Conservation (phyloP, 176 grass and related monocot genomes). For the Zea mays region Zm-B73-REFERENCE-NAM-5.0 NC_050101.1:149225501-149226000, state of each 20-base stretch:
- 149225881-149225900: constrained; percentile 18
- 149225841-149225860: constrained; percentile 59
- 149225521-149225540: constrained; percentile 75
- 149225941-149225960: not conserved
- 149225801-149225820: constrained; percentile 65
- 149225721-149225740: constrained; percentile 62
- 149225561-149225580: constrained; percentile 62
- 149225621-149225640: constrained; percentile 86
- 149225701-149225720: constrained; percentile 37
- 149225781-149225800: constrained; percentile 50
- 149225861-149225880: constrained; percentile 38
- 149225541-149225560: constrained; percentile 65
- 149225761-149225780: constrained; percentile 35
- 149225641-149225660: constrained; percentile 74
- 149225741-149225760: constrained; percentile 50
- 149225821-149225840: constrained; percentile 97
- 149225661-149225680: constrained; percentile 49
- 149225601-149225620: constrained; percentile 65
- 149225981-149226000: not conserved
- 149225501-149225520: constrained; percentile 77
- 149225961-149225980: constrained; percentile 2
- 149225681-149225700: not conserved
- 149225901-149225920: constrained; percentile 49
- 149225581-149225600: constrained; percentile 90
- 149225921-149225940: constrained; percentile 4